Percentiles rank a stretch among this genome's conserved stretches.
These are phyloP conservation scores for Citrullus amarus DNA, from an alignment of 306 rosid species.

Conservation along the genomic window DNA sequence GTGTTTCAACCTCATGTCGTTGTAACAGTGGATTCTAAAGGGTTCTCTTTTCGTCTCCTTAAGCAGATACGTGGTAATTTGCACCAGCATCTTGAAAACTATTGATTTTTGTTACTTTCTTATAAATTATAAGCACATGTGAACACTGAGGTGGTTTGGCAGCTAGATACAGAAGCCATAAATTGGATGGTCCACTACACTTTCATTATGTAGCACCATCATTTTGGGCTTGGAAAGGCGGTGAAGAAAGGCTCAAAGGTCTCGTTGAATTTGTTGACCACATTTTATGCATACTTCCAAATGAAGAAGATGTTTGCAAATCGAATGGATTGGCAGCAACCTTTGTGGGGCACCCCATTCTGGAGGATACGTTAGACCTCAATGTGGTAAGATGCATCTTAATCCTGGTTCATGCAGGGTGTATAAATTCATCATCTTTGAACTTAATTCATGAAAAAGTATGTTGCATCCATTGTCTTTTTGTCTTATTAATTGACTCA, in stretches of 20 bases:
- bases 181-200: conserved; percentile 39
- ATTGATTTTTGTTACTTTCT: conserved; percentile 9
- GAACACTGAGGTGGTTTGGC: conserved; percentile 45
- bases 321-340: conserved; percentile 72
- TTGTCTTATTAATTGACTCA: background rate
- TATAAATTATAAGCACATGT: conserved; percentile 21
- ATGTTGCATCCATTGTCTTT: background rate
- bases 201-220: conserved; percentile 91
- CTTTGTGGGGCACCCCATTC: conserved; percentile 80
- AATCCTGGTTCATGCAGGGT: background rate
- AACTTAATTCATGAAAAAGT: background rate
- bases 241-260: conserved; percentile 73
- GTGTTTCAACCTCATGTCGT: conserved; percentile 74
- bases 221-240: conserved; percentile 99
- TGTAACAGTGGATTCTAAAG: conserved; percentile 73
- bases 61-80: conserved; percentile 72
- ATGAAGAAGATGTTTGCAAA: conserved; percentile 70
- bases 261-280: conserved; percentile 71
- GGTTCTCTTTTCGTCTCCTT: conserved; percentile 76
- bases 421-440: background rate
- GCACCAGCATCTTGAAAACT: conserved; percentile 13
- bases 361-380: conserved; percentile 55
- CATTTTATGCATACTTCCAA: conserved; percentile 78
- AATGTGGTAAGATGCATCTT: conserved; percentile 36
- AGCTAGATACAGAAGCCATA: conserved; percentile 47